Evolutionary conservation across 2,329 filamentous ascomycete species (phyloP).

Genomic region (Bertia moriformis): DNA sequence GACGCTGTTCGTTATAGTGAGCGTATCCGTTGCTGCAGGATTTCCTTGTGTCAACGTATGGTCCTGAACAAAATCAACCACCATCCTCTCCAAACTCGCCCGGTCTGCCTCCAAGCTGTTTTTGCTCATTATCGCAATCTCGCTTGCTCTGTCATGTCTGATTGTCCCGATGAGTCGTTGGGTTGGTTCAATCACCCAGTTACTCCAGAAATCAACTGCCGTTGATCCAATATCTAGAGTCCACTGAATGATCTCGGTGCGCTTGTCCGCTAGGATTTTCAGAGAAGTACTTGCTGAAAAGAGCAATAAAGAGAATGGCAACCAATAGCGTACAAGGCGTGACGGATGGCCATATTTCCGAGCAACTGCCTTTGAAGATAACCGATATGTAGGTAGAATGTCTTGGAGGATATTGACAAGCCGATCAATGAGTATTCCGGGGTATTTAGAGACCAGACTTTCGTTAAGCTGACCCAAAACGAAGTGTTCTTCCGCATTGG

Average conservation of each 20-base stretch:
- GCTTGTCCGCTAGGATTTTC: conserved; percentile 58
- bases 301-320: conserved; percentile 56
- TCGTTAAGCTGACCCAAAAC: conserved; percentile 4
- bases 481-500: conserved; percentile 13
- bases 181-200: conserved; percentile 83
- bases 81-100: conserved; percentile 90
- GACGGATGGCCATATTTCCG: conserved; percentile 62
- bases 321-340: conserved; percentile 70
- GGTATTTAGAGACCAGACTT: conserved; percentile 22
- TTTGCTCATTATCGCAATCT: conserved; percentile 93
- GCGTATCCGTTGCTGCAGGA: conserved; percentile 43
- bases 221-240: conserved; percentile 66
- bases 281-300: conserved; percentile 80
- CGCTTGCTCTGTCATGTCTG: conserved; percentile 77
- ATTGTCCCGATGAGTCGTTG: conserved; percentile 81
- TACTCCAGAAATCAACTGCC: conserved; percentile 77
- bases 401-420: conserved; percentile 55
- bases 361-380: conserved; percentile 38
- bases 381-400: conserved; percentile 53
- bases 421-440: conserved; percentile 47
- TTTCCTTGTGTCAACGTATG: conserved; percentile 50
- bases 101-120: conserved; percentile 81
- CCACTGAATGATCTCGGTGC: conserved; percentile 68
- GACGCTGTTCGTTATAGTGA: conserved; percentile 64
- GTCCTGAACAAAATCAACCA: conserved; percentile 84